Evolutionary conservation across 2,329 filamentous ascomycete genomes (phyloP).

Genomic region (Zymoseptoria tritici): DNA sequence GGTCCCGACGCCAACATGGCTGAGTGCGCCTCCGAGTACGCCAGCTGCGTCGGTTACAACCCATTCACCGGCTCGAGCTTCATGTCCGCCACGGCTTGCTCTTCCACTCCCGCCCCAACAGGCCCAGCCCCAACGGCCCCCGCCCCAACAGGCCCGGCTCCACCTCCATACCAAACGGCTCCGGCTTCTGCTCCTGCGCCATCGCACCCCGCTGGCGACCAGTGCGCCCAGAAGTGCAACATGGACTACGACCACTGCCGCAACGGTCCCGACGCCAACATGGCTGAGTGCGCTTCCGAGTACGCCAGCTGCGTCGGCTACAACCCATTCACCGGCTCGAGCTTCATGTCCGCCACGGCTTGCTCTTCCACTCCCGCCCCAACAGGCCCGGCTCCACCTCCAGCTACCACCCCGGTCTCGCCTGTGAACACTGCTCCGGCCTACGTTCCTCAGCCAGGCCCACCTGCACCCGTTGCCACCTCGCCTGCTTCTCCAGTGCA

Average conservation of each 20-base stretch:
- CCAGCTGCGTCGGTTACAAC: constrained; percentile 11
- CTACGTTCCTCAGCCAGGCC: too few species aligned
- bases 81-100: neutral
- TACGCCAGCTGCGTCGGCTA: constrained; percentile 11
- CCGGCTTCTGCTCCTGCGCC: too few species aligned
- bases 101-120: too few species aligned
- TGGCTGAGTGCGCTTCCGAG: constrained; percentile 7
- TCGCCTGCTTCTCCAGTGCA: neutral
- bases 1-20: constrained; percentile 7
- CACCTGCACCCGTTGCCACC: neutral
- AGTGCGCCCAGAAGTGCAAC: neutral
- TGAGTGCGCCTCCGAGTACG: constrained; percentile 9
- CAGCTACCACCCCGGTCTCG: neutral
- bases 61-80: constrained; percentile 1
- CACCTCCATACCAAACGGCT: too few species aligned
- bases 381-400: too few species aligned
- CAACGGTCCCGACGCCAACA: constrained; percentile 5
- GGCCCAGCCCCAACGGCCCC: too few species aligned
- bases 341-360: neutral
- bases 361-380: too few species aligned
- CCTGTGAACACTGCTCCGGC: too few species aligned
- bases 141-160: too few species aligned
- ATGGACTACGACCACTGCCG: constrained; percentile 2
- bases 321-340: constrained; percentile 5
- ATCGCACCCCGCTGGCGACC: neutral